A percentile compares a stretch with the other conserved stretches of the same genome.
Evolutionary conservation across 495 filamentous ascomycete species (phyloP).

Genomic region (Penicillium macrosclerotiorum): DNA sequence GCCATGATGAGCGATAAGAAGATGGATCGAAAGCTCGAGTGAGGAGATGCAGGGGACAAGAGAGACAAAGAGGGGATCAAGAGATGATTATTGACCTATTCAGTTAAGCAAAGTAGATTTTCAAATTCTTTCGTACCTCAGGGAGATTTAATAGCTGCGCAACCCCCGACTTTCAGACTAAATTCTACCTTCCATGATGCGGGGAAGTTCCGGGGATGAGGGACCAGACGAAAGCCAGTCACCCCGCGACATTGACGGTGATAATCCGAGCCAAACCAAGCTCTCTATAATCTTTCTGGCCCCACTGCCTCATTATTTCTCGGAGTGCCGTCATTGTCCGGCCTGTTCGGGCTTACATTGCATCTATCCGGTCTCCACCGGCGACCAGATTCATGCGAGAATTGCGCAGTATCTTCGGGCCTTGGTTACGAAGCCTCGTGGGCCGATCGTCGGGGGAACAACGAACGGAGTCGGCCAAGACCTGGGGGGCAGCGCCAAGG

Average conservation of each 20-base stretch:
- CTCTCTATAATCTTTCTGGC: too few species aligned
- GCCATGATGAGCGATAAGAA: conserved; percentile 36
- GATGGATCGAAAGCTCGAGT: background rate
- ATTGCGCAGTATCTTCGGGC: conserved; percentile 6
- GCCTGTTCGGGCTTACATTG: too few species aligned
- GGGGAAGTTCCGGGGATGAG: conserved; percentile 17
- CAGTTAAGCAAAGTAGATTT: too few species aligned
- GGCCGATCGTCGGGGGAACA: conserved; percentile 14
- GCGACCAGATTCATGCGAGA: background rate
- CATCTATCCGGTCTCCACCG: too few species aligned
- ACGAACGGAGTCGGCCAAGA: conserved; percentile 12
- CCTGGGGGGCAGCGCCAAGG: conserved; percentile 18
- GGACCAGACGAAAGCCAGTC: too few species aligned
- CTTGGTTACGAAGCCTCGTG: background rate
- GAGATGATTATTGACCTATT: too few species aligned
- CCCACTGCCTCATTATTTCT: too few species aligned
- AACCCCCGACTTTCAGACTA: too few species aligned
- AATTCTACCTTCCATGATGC: too few species aligned
- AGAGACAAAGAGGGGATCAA: background rate
- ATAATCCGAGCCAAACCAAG: background rate
- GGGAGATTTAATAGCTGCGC: conserved; percentile 15
- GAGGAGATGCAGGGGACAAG: background rate
- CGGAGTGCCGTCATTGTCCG: too few species aligned
- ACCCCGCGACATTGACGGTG: too few species aligned
- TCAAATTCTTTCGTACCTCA: too few species aligned